phyloP scores from a whole-genome alignment of 805 yeast genomes.

The Jamesozyma piceae region DNA sequence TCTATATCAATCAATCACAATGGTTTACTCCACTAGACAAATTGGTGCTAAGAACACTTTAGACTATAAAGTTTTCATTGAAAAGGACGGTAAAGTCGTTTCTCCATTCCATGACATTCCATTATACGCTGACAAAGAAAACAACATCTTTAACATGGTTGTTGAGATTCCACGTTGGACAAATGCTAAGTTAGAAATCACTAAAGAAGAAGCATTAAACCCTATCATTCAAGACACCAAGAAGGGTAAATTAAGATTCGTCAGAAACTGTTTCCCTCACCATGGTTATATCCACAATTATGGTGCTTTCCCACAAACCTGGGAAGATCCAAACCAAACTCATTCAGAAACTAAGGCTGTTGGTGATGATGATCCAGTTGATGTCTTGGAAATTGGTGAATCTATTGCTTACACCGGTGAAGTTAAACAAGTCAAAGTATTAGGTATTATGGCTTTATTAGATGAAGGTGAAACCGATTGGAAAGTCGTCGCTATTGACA shows the following conservation, averaged over 20 bases:
- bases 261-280: slow-evolving; percentile 96
- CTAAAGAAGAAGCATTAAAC: slow-evolving; percentile 73
- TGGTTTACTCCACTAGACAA: slow-evolving; percentile 83
- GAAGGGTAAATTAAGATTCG: slow-evolving; percentile 92
- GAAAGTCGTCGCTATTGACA: slow-evolving; percentile 85
- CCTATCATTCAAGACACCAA: slow-evolving; percentile 96
- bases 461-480: slow-evolving; percentile 90
- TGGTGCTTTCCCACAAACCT: slow-evolving; percentile 96
- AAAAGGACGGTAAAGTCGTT: slow-evolving; percentile 86
- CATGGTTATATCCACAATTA: slow-evolving; percentile 98
- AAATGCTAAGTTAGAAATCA: slow-evolving; percentile 92
- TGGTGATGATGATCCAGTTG: slow-evolving; percentile 83
- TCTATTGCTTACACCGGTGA: slow-evolving; percentile 57
- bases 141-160: slow-evolving; percentile 78
- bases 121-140: slow-evolving; percentile 86
- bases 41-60: slow-evolving; percentile 92
- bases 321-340: slow-evolving; percentile 63
- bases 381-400: slow-evolving; percentile 76
- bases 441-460: slow-evolving; percentile 89
- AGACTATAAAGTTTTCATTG: slow-evolving; percentile 85
- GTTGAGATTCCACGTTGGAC: slow-evolving; percentile 99
- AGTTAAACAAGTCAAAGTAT: slow-evolving; percentile 79
- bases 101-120: slow-evolving; percentile 95
- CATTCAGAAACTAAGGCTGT: slow-evolving; percentile 59
- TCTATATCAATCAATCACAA: too few relatives aligned